These are phyloP conservation scores for Saccharomycopsis crataegensis DNA, from an alignment of 1,139 yeast species.

Conservation along the genomic window DNA sequence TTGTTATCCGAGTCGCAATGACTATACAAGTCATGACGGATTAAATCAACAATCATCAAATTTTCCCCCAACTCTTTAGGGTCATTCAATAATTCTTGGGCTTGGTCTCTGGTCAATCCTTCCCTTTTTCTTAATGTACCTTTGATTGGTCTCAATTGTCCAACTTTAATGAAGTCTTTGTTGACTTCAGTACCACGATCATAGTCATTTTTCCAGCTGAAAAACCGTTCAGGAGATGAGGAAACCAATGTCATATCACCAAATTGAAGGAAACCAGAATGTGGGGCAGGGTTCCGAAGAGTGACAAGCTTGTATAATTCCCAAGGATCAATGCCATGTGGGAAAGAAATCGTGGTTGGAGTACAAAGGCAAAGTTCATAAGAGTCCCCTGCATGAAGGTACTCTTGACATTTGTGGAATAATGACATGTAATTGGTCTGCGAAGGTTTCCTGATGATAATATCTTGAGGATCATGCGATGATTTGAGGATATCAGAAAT, in stretches of 20 bases:
- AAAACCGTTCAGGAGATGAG: slow-evolving; percentile 90
- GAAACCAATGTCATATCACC: slow-evolving; percentile 68
- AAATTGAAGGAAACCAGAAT: slow-evolving; percentile 72
- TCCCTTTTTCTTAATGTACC: slow-evolving; percentile 79
- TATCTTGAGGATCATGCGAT: too few species aligned
- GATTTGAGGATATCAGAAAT: slow-evolving; percentile 20
- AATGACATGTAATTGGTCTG: slow-evolving; percentile 46
- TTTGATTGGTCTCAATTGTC: slow-evolving; percentile 85
- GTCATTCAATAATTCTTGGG: slow-evolving; percentile 59
- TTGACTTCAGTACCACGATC: not conserved
- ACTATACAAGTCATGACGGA: slow-evolving; percentile 82
- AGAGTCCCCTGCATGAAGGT: slow-evolving; percentile 75
- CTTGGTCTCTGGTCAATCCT: slow-evolving; percentile 45
- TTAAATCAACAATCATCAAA: slow-evolving; percentile 92
- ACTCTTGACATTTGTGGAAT: slow-evolving; percentile 61
- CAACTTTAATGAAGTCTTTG: slow-evolving; percentile 33
- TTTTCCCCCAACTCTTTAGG: slow-evolving; percentile 96
- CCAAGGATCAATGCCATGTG: slow-evolving; percentile 53
- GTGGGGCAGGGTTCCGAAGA: slow-evolving; percentile 83
- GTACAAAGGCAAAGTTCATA: slow-evolving; percentile 90
- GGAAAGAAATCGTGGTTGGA: slow-evolving; percentile 55
- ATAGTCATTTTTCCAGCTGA: slow-evolving; percentile 57
- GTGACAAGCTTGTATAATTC: slow-evolving; percentile 68
- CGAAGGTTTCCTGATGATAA: slow-evolving; percentile 22
- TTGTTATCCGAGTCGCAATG: slow-evolving; percentile 38